Base-by-base conservation (phyloP, 139 green algal species). In the Klebsormidium nitens region DNA sequence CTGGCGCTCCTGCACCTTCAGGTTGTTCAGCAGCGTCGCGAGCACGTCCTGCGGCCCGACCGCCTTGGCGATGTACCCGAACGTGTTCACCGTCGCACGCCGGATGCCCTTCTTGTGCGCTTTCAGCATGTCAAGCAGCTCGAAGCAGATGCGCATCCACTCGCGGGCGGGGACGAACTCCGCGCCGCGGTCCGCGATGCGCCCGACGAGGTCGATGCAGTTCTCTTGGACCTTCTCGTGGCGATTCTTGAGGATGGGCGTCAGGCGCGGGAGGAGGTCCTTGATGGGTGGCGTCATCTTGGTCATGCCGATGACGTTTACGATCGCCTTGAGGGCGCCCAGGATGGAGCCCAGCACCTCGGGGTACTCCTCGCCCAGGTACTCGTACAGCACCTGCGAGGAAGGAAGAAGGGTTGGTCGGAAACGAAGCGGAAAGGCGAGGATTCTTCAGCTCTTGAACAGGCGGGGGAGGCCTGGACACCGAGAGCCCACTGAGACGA, bases 111-210 rank as follows among this genome's bases (percentile, higher is more conserved):
- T 97, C 83, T 96, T 97, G 78, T 91, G 88, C n/a, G 89, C 89
- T 40, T 95, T 95, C 47, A 99, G 88, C 88, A 97, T 96, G 63
- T 99, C 95, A 19, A 99, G 86, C 74, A 98, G 87, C 84, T 99
- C 95, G 57, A 99, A 99, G 87, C 95, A 98, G 83, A 99, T 97
- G 72, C 95, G 91, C 94, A 99, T 99, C 95, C 95, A 99, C 83
- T 99, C 95, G 39, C 91, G 82, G 0, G 95, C 90, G n/a, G 95
- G 91, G 55, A 99, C 93, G 64, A 88, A 94, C 83, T 98, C 93
- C 2, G 92, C 88, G 39, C 90, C 93, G 19, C 92, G 77, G 83
- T 98, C 94, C 1, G 95, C 95, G 64, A 99, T 97, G 69, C 93
- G 89, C 2, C 95, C 95, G 26, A 99, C 93, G 34, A 99, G 82